Evolutionary conservation across 805 yeast genomes (phyloP).

Genomic region (Metschnikowia proteae): DNA sequence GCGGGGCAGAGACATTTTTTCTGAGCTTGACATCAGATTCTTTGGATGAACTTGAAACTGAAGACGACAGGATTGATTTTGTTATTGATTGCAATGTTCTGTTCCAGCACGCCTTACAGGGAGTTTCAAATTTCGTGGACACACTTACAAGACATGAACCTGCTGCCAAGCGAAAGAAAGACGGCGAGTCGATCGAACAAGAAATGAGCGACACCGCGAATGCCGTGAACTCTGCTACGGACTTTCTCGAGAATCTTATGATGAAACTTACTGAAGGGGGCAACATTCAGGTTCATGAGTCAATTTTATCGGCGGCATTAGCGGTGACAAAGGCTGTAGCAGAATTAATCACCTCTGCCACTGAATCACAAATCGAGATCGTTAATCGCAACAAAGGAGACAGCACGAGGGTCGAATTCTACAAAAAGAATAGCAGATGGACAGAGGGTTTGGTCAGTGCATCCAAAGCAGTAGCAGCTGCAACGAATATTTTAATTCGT

Average conservation of each 20-base stretch:
- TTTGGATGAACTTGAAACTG: constrained; percentile 49
- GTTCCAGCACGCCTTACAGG: constrained; percentile 68
- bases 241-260: constrained; percentile 52
- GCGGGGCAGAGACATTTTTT: constrained; percentile 59
- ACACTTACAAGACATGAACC: constrained; percentile 33
- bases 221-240: constrained; percentile 63
- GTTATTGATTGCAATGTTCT: constrained; percentile 74
- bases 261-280: constrained; percentile 51
- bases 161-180: neutral
- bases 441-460: constrained; percentile 91
- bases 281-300: constrained; percentile 68
- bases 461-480: constrained; percentile 77
- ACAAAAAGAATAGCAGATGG: constrained; percentile 87
- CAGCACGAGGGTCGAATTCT: constrained; percentile 66
- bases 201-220: constrained; percentile 73
- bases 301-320: constrained; percentile 72
- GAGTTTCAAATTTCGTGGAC: constrained; percentile 53
- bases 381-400: constrained; percentile 67
- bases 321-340: constrained; percentile 79
- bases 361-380: constrained; percentile 78
- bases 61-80: constrained; percentile 64
- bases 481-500: constrained; percentile 75
- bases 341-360: constrained; percentile 66
- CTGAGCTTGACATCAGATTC: constrained; percentile 52
- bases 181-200: constrained; percentile 62